A percentile compares a stretch with the other conserved stretches of the same genome.
Conservation (phyloP, 1,139 yeast genomes). For the Diutina scorzettiae region DNA sequence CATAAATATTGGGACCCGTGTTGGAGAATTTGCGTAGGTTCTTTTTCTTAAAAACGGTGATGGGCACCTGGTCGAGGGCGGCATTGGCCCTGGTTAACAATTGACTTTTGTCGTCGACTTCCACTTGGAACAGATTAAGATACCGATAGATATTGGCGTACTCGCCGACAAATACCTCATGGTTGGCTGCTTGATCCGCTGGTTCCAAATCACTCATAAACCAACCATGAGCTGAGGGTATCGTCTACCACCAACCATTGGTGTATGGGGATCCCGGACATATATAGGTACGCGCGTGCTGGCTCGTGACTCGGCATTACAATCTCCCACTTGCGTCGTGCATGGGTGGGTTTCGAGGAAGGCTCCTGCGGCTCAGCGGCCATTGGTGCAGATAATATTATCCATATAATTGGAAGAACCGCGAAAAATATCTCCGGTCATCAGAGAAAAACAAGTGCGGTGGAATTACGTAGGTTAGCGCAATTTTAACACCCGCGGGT, state of each 20-base stretch:
- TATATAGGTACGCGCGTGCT: background rate
- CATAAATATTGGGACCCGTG: constrained; percentile 2
- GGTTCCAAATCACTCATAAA: constrained; percentile 5
- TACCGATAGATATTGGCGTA: constrained; percentile 5
- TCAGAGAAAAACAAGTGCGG: no score
- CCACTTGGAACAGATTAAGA: background rate
- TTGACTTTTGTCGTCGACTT: background rate
- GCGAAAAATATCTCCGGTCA: no score
- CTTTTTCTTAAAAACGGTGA: constrained; percentile 5
- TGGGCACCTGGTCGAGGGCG: background rate
- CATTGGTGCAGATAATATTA: background rate
- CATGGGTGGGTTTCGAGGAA: background rate
- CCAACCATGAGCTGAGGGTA: constrained; percentile 5
- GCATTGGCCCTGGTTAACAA: background rate
- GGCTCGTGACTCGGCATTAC: constrained; percentile 1
- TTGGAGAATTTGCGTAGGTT: constrained; percentile 1
- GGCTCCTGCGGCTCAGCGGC: background rate
- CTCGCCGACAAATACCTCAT: constrained; percentile 6
- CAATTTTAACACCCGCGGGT: no score
- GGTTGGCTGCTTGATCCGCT: constrained; percentile 5
- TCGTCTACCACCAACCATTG: no score
- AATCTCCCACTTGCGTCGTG: background rate
- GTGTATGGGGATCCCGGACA: background rate
- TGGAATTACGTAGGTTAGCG: no score
- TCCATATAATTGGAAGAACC: no score